phyloP scores from a whole-genome alignment of 192 early-diverging fungal genomes.

The Rhizoclosmatium globosum region DNA sequence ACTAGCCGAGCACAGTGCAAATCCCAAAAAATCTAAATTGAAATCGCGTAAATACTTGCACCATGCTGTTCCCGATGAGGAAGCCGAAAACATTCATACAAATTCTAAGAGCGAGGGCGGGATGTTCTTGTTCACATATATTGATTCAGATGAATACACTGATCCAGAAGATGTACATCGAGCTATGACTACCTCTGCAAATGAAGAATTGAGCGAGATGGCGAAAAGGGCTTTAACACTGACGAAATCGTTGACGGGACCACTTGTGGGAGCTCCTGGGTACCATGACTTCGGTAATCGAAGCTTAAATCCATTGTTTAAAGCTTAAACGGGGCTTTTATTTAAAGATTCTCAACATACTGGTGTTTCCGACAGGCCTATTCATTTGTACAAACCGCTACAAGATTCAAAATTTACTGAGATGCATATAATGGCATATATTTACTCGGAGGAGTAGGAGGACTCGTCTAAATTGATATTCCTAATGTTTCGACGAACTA shows the following conservation, averaged over 20 bases:
- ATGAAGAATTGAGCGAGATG: conserved; percentile 18
- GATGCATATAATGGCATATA: conserved; percentile 52
- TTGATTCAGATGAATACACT: conserved; percentile 35
- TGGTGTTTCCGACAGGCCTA: conserved; percentile 20
- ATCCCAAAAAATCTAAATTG: not conserved
- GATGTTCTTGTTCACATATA: conserved; percentile 47
- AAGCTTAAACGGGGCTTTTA: not conserved
- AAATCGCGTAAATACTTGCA: too few species aligned
- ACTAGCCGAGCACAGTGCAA: not conserved
- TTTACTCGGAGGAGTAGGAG: conserved; percentile 37
- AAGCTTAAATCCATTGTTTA: not conserved
- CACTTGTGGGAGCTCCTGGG: not conserved
- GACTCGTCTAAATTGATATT: not conserved
- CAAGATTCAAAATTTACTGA: conserved; percentile 27
- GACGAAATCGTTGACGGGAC: conserved; percentile 13
- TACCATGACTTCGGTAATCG: not conserved
- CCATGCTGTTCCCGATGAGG: not conserved
- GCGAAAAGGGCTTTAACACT: conserved; percentile 23
- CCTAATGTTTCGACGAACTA: not conserved
- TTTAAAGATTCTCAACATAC: conserved; percentile 7
- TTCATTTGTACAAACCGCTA: conserved; percentile 31
- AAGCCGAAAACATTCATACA: not conserved
- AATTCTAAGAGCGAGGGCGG: not conserved
- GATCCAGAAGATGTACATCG: conserved; percentile 22
- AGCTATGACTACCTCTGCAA: conserved; percentile 11